Percentiles rank a stretch among this genome's conserved stretches.
Evolutionary conservation across 331 rosid species (phyloP).

Genomic region (Saraca asoca): DNA sequence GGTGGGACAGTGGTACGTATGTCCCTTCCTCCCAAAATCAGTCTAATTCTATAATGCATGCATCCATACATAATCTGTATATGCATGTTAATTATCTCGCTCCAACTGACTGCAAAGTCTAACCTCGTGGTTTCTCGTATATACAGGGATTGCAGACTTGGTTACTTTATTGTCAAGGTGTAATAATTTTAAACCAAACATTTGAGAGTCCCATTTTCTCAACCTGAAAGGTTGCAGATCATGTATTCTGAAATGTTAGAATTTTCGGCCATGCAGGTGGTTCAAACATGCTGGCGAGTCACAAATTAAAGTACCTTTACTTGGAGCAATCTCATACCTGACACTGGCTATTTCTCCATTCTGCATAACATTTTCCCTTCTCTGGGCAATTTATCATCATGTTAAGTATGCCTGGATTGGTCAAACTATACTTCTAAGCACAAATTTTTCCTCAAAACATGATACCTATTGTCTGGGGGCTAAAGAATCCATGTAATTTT

Average conservation of each 20-base stretch:
- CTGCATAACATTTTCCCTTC: conserved; percentile 75
- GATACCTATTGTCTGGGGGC: not conserved
- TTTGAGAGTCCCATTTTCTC: too few relatives aligned
- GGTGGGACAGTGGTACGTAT: conserved; percentile 85
- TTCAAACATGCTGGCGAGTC: conserved; percentile 62
- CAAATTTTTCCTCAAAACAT: not conserved
- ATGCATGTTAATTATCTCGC: conserved; percentile 4
- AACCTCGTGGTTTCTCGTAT: conserved; percentile 41
- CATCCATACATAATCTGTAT: conserved; percentile 8
- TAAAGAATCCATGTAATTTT: not conserved
- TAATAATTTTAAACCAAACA: conserved; percentile 1
- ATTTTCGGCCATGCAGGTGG: conserved; percentile 52
- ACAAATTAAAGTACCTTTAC: conserved; percentile 70
- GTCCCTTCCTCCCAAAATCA: conserved; percentile 23
- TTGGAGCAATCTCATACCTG: conserved; percentile 85
- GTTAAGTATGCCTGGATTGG: conserved; percentile 88
- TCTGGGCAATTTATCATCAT: conserved; percentile 79
- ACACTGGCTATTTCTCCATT: conserved; percentile 90
- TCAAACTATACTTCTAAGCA: conserved; percentile 89
- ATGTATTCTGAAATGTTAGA: too few relatives aligned
- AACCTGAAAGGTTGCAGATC: too few relatives aligned
- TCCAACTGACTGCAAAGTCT: conserved; percentile 31
- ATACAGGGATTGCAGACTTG: conserved; percentile 94
- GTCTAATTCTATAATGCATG: conserved; percentile 1
- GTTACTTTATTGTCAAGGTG: conserved; percentile 86